Percentiles rank a stretch among this genome's conserved stretches.
Evolutionary conservation across 179 eudicot genomes (phyloP).

Genomic region (Carnegiea gigantea): DNA sequence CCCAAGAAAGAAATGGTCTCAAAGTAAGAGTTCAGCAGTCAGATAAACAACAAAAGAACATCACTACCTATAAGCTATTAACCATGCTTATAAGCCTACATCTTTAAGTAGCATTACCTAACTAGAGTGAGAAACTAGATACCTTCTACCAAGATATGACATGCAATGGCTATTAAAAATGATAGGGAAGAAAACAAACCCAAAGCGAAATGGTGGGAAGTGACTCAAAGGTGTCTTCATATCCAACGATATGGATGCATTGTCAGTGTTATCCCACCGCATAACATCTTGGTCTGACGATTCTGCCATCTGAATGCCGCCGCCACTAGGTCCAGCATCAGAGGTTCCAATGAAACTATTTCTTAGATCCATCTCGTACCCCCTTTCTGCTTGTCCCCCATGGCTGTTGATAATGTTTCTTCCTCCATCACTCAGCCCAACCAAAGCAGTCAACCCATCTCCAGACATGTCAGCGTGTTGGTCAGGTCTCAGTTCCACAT

Average conservation of each 20-base stretch:
- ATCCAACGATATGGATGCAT: slow-evolving; percentile 81
- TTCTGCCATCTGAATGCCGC: slow-evolving; percentile 60
- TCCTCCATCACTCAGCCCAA: slow-evolving; percentile 90
- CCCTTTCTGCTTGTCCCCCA: slow-evolving; percentile 56
- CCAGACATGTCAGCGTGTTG: slow-evolving; percentile 71
- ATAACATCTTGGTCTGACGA: slow-evolving; percentile 54
- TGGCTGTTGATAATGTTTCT: slow-evolving; percentile 40
- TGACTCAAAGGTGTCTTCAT: slow-evolving; percentile 90
- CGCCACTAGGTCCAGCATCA: slow-evolving; percentile 59
- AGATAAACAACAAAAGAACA: slow-evolving; percentile 10
- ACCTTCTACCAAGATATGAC: slow-evolving; percentile 2
- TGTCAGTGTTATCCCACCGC: slow-evolving; percentile 78
- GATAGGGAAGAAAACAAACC: slow-evolving; percentile 48
- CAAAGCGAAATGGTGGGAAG: slow-evolving; percentile 98
- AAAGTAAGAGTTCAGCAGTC: slow-evolving; percentile 2
- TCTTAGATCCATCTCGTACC: slow-evolving; percentile 48
- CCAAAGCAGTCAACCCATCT: slow-evolving; percentile 94
- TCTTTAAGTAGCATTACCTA: not conserved
- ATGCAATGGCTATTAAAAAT: not conserved
- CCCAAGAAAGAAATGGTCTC: slow-evolving; percentile 1
- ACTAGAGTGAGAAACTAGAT: not conserved
- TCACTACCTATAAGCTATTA: not conserved
- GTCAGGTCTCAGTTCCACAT: slow-evolving; percentile 71
- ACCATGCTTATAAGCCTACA: not conserved
- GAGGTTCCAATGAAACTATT: slow-evolving; percentile 52